Percentiles rank a stretch among this genome's conserved stretches.
phyloP scores from a whole-genome alignment of 2,329 filamentous ascomycete genomes.

The Chrysosphaeria jannelii region DNA sequence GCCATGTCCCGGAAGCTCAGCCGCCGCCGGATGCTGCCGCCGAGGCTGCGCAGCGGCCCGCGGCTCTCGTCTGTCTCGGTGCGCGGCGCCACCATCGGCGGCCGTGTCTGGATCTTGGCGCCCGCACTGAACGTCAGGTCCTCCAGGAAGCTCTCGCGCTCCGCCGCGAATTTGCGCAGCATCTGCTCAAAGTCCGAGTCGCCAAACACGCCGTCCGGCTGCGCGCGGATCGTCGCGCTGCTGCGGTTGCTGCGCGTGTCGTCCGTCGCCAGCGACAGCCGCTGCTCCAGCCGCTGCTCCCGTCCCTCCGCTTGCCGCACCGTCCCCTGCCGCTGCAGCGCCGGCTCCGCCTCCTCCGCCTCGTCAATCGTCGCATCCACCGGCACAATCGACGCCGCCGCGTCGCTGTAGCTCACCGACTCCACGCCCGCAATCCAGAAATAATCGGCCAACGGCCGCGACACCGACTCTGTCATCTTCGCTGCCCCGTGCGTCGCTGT shows the following conservation, averaged over 20 bases:
- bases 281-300: constrained; percentile 5
- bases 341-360: constrained; percentile 30
- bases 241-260: constrained; percentile 32
- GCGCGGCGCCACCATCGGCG: constrained; percentile 46
- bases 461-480: constrained; percentile 15
- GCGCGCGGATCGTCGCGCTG: constrained; percentile 26
- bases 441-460: constrained; percentile 39
- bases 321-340: constrained; percentile 14
- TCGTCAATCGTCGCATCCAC: constrained; percentile 20
- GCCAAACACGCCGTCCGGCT: constrained; percentile 7
- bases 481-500: too few relatives aligned
- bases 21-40: constrained; percentile 66
- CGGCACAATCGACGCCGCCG: constrained; percentile 9
- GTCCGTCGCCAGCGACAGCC: constrained; percentile 19
- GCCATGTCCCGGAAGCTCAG: constrained; percentile 90
- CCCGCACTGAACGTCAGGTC: constrained; percentile 75
- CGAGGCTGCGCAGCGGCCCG: constrained; percentile 16
- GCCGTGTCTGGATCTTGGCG: constrained; percentile 37
- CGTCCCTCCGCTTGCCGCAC: background rate
- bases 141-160: constrained; percentile 76
- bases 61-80: constrained; percentile 55
- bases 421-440: constrained; percentile 50
- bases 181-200: constrained; percentile 89
- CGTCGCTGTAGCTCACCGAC: constrained; percentile 31
- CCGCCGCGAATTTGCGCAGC: constrained; percentile 78